A percentile compares a stretch with the other conserved stretches of the same genome.
Evolutionary conservation across 2,329 filamentous ascomycete genomes (phyloP).

Genomic region (Fusarium mexicanum): DNA sequence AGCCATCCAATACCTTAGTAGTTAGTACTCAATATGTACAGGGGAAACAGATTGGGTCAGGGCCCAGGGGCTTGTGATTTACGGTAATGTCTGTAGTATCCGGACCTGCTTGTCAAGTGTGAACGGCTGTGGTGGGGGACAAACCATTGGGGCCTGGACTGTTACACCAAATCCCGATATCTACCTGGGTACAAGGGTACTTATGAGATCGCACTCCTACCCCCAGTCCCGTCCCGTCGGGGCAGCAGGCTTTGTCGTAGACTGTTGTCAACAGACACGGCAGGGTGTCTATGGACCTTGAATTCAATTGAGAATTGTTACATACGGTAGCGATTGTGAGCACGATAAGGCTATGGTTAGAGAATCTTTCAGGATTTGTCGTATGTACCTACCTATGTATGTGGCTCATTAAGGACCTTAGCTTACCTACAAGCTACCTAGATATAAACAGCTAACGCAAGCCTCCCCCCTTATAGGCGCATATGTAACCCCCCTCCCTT

Average conservation of each 20-base stretch:
- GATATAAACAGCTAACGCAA: not conserved
- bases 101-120: not conserved
- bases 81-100: not conserved
- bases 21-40: not conserved
- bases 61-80: not conserved
- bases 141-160: not conserved
- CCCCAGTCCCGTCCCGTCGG: not conserved
- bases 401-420: not conserved
- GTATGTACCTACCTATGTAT: not conserved
- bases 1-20: not conserved
- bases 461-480: not conserved
- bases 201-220: not conserved
- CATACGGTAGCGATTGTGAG: not conserved
- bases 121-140: not conserved
- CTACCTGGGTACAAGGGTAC: not conserved
- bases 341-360: not conserved
- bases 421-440: not conserved
- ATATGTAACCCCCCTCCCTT: conserved; percentile 7
- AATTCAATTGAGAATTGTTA: not conserved
- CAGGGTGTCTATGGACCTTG: not conserved
- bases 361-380: not conserved
- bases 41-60: not conserved
- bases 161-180: not conserved
- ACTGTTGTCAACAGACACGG: not conserved
- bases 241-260: not conserved